Evolutionary conservation across 768 basidiomycete genomes (phyloP).

Genomic region (Daedalea quercina): DNA sequence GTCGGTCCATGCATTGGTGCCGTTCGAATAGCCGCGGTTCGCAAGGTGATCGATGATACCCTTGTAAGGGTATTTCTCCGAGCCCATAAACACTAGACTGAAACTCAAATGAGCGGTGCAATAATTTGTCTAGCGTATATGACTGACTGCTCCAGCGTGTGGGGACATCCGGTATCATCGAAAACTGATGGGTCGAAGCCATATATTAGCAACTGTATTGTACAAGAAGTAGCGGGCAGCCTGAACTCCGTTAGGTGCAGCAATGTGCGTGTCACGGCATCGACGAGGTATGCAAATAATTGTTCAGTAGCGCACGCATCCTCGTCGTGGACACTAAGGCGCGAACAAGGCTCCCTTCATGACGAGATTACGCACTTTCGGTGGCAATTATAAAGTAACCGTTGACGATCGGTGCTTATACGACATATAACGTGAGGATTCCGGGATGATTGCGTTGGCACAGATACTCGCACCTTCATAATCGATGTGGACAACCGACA

Average conservation of each 20-base stretch:
- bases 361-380: slow-evolving; percentile 55
- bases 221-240: not conserved
- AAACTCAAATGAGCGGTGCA: slow-evolving; percentile 6
- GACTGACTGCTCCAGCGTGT: slow-evolving; percentile 90
- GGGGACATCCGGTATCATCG: slow-evolving; percentile 91
- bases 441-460: slow-evolving; percentile 1
- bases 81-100: slow-evolving; percentile 92
- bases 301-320: not conserved
- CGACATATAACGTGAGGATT: slow-evolving; percentile 5
- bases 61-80: slow-evolving; percentile 92
- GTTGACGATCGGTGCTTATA: slow-evolving; percentile 75
- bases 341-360: not conserved
- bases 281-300: not conserved
- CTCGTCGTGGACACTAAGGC: not conserved
- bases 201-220: slow-evolving; percentile 6
- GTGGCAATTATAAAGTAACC: slow-evolving; percentile 88
- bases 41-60: slow-evolving; percentile 93
- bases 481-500: slow-evolving; percentile 85
- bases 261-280: not conserved
- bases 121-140: not conserved
- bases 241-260: not conserved
- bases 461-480: slow-evolving; percentile 61
- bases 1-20: slow-evolving; percentile 97
- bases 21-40: slow-evolving; percentile 87
- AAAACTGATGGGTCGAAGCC: slow-evolving; percentile 51